Evolutionary conservation across 2,329 filamentous ascomycete species (phyloP).

Genomic region (Penicillium sp.): DNA sequence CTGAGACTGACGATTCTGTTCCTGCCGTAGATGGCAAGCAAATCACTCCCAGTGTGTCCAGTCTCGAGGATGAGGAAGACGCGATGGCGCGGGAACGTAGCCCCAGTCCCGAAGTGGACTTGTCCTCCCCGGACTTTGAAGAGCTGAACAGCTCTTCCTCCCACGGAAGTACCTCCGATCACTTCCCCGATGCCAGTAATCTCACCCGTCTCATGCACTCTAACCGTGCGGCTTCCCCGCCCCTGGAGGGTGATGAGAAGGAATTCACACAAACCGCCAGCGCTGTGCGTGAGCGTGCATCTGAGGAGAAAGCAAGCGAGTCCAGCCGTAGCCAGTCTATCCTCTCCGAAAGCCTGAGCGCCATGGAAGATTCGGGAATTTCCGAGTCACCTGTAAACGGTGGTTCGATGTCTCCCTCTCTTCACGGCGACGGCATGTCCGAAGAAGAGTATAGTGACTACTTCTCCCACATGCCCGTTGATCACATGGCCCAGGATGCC

Average conservation of each 20-base stretch:
- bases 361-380: slow-evolving; percentile 33
- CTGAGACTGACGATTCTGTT: slow-evolving; percentile 60
- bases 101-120: slow-evolving; percentile 88
- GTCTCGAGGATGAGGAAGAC: slow-evolving; percentile 69
- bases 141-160: slow-evolving; percentile 57
- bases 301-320: slow-evolving; percentile 38
- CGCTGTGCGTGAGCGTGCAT: slow-evolving; percentile 66
- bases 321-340: slow-evolving; percentile 35
- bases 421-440: slow-evolving; percentile 30
- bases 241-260: slow-evolving; percentile 89
- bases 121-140: slow-evolving; percentile 85
- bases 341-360: slow-evolving; percentile 48
- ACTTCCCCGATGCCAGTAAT: slow-evolving; percentile 58
- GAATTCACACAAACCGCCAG: slow-evolving; percentile 97
- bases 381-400: slow-evolving; percentile 35
- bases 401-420: slow-evolving; percentile 32
- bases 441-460: slow-evolving; percentile 39
- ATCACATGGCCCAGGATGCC: slow-evolving; percentile 30
- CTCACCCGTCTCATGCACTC: slow-evolving; percentile 63
- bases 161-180: slow-evolving; percentile 57
- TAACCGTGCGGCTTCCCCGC: slow-evolving; percentile 77
- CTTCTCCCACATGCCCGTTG: slow-evolving; percentile 33
- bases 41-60: slow-evolving; percentile 83
- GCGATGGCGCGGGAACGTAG: slow-evolving; percentile 64
- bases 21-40: slow-evolving; percentile 58